Evolutionary conservation across 1,284 basidiomycete species (phyloP), one percentile per base, ranked within the genome.

Genomic region (Cryptococcus deneoformans): DNA sequence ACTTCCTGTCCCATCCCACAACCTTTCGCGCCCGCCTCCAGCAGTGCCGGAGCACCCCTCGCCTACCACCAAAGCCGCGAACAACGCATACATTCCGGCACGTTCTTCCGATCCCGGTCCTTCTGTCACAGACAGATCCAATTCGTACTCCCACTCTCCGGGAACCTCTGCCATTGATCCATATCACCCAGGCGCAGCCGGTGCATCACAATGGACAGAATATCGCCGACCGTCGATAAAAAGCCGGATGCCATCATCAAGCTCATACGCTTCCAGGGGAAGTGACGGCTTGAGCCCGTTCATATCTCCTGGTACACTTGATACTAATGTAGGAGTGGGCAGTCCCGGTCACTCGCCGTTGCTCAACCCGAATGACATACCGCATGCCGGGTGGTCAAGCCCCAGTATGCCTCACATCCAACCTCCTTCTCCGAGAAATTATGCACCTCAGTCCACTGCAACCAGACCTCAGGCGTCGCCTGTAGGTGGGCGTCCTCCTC

Each of bases 211-310:
- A 29, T 71, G 69, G 69, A 55, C 54, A 36, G 68, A 69, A 24
- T 67, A 71, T 50, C 58, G 65, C 24, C 56, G 65, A 37, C 63
- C 68, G 3, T 46, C 54, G 2, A 42, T 57, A 29, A 57, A 58
- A 40, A 56, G 61, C 6, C 59, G 67, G 9, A 63, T 69, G 54
- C 58, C 67, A 11, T 67, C 66, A 2, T 48, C 61, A 2, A 56
- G 58, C n/a, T 69, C 66, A 8, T 66, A 65, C 36, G 68, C 66
- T 38, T 71, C 70, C 60, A 9, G 54, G 56, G n/a, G 53, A 34
- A 70, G 71, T 4, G 70, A 67, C 10, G 69, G 63, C 34, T 57
- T 66, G 3, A 72, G 70, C 2, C 73, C 73, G 6, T 69, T 66
- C 58, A 9, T 46, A 46, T 24, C 50, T 56, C 10, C 42, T 63